These are phyloP conservation scores for Ceratocystis papillata DNA, from an alignment of 2,329 filamentous ascomycete species.

Conservation along the genomic window DNA sequence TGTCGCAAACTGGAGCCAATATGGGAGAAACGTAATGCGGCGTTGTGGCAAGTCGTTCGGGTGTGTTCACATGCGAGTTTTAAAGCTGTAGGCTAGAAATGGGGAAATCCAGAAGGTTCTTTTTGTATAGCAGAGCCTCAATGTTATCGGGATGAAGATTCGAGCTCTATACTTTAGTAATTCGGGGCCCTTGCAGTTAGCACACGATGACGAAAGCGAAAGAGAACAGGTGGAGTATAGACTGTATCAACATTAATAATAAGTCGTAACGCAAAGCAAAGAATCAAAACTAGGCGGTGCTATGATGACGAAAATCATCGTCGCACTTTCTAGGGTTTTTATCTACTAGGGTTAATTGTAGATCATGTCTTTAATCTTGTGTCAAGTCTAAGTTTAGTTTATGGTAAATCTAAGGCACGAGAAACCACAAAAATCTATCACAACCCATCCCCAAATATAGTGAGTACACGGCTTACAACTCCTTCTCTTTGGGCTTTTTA, in stretches of 20 bases:
- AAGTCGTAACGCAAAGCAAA: too few species aligned
- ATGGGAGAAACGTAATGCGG: not conserved
- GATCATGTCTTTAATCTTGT: not conserved
- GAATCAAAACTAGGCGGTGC: too few species aligned
- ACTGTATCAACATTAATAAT: too few species aligned
- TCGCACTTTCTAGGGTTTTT: not conserved
- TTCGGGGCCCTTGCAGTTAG: too few species aligned
- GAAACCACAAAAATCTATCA: not conserved
- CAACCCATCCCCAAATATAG: not conserved
- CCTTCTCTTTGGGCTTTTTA: constrained; percentile 39
- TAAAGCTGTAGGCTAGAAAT: not conserved
- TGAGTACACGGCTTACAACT: constrained; percentile 29
- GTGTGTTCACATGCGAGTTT: constrained; percentile 13
- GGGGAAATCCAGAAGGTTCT: constrained; percentile 15
- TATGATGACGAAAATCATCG: not conserved
- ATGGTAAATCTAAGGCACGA: not conserved
- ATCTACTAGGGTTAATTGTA: not conserved
- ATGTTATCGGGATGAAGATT: too few species aligned
- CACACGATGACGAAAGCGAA: not conserved
- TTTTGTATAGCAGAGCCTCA: not conserved
- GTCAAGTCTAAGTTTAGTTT: not conserved
- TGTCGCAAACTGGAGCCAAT: not conserved
- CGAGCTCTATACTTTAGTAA: too few species aligned
- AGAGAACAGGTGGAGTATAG: too few species aligned
- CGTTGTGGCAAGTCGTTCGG: not conserved